Base-by-base conservation (phyloP, 164 flowering plant species). In the Sextonia rubra region DNA sequence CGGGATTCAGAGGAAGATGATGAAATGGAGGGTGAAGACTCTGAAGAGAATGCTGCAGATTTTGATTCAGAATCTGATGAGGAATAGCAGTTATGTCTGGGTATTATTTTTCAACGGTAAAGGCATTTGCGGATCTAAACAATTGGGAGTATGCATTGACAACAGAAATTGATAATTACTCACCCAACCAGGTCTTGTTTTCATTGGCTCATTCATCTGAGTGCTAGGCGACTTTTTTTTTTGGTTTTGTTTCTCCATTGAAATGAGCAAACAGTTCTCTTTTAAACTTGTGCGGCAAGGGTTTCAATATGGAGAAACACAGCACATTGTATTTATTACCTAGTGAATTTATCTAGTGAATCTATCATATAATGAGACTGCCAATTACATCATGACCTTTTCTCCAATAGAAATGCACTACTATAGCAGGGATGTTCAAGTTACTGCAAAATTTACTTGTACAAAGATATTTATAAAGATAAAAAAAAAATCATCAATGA, bases 1-100 rank as follows among this genome's bases (percentile, higher is more conserved):
- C 58, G 52, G 15, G 37, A 70, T 58, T 68, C 75, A 12, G 88
- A 81, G 25, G 91, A 85, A 14, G 93, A 85, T 63, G 90, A 75
- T 61, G 90, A 78, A 73, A 73, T 73, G 8, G 82, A 61, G 44
- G 83, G 76, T 67, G 91, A 85, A n/a, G 74, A 55, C 73, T 80
- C 37, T 63, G 89, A 80, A 48, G 84, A 75, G 37, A 81, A 69
- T 68, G 48, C 52, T 47, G 80, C 85, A n/a, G 88, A 84, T n/a
- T 37, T 1, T 29, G 90, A 83, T 12, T 27, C 69, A 27, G 75
- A 26, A 49, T 65, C 69, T 24, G 61, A 26, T 25, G 74, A 48
- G 24, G 68, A 71, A 25, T 71, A 12, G 48, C 25, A 69, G 64
- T 24, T 25, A 25, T 24, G 64, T 22, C 27, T 23, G 11, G 64